These are phyloP conservation scores for Tripterygium wilfordii DNA, from an alignment of 177 flowering plant species.

Conservation along the genomic window DNA sequence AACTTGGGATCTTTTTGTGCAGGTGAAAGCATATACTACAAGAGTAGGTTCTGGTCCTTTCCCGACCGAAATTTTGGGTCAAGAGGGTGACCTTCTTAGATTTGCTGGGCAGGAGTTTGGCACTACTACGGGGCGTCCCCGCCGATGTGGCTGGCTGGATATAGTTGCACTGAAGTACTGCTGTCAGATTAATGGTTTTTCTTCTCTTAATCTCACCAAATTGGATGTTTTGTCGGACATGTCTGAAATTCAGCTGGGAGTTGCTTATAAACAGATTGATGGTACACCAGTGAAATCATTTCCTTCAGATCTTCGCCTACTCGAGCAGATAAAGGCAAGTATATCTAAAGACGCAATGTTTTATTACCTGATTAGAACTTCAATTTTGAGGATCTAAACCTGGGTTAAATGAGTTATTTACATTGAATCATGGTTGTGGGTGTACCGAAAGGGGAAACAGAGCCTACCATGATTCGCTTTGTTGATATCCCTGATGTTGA, in stretches of 20 bases:
- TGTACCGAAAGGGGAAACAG: no score
- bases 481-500: no score
- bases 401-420: no score
- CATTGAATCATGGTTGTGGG: no score
- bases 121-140: slow-evolving; percentile 97
- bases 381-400: no score
- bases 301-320: slow-evolving; percentile 69
- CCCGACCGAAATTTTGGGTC: slow-evolving; percentile 83
- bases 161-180: slow-evolving; percentile 77
- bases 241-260: slow-evolving; percentile 79
- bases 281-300: slow-evolving; percentile 70
- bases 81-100: slow-evolving; percentile 77
- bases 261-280: slow-evolving; percentile 54
- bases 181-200: slow-evolving; percentile 88
- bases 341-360: no score
- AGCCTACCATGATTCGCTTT: no score
- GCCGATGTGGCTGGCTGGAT: slow-evolving; percentile 99
- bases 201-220: slow-evolving; percentile 92
- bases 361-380: no score
- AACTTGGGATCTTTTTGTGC: slow-evolving; percentile 12
- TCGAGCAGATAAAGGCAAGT: slow-evolving; percentile 72
- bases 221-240: slow-evolving; percentile 90
- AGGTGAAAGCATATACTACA: slow-evolving; percentile 97
- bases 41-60: slow-evolving; percentile 99
- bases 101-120: slow-evolving; percentile 95